A percentile compares a stretch with the other conserved stretches of the same genome.
Conservation (phyloP, 2,329 filamentous ascomycete genomes). For the Grosmannia clavigera region DNA sequence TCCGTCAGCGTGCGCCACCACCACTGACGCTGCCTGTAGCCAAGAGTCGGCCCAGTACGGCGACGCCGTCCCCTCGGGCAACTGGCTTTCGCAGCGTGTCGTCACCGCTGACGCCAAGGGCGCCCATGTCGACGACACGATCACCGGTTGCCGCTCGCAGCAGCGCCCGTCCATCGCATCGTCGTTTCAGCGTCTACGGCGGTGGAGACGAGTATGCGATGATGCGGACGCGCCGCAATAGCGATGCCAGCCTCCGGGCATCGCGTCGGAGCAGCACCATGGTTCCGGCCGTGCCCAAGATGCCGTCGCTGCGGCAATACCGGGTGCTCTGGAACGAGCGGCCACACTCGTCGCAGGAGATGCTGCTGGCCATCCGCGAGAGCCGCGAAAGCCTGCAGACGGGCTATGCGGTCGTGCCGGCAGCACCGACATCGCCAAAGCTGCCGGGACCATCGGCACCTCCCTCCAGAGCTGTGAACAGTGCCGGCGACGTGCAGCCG, state of each 20-base stretch:
- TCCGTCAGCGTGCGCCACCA: neutral
- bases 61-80: neutral
- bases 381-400: neutral
- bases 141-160: neutral
- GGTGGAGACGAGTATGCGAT: slow-evolving; percentile 6
- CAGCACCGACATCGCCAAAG: no score
- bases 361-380: slow-evolving; percentile 3
- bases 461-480: neutral
- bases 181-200: slow-evolving; percentile 11
- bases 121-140: neutral
- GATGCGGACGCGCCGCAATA: no score
- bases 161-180: slow-evolving; percentile 1
- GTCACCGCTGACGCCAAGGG: neutral
- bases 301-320: neutral
- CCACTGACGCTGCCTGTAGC: neutral
- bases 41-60: neutral
- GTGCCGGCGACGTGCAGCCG: slow-evolving; percentile 15
- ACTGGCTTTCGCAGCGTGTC: neutral
- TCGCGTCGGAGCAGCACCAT: neutral
- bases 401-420: neutral
- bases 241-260: neutral
- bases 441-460: neutral
- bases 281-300: neutral
- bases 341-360: slow-evolving; percentile 2
- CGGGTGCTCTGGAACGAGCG: neutral